These are phyloP conservation scores for Sporormia fimetaria DNA, from an alignment of 495 filamentous ascomycete genomes.

Conservation along the genomic window DNA sequence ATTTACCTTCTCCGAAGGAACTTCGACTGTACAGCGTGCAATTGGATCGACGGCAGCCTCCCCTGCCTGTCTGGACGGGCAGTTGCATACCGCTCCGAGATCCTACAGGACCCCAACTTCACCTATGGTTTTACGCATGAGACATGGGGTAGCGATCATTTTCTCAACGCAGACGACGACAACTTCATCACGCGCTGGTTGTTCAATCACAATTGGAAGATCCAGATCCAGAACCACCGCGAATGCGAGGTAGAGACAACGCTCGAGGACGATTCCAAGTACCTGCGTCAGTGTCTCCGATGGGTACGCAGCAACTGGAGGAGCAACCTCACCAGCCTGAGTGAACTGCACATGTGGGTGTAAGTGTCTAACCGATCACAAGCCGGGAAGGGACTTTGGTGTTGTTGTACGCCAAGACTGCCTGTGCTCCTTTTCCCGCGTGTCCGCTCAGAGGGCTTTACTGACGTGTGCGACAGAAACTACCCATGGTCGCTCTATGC, in stretches of 20 bases:
- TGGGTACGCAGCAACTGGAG: constrained; percentile 58
- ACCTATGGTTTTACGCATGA: constrained; percentile 50
- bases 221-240: constrained; percentile 49
- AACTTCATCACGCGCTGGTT: constrained; percentile 58
- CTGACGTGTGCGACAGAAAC: constrained; percentile 25
- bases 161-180: constrained; percentile 56
- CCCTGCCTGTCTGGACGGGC: constrained; percentile 83
- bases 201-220: constrained; percentile 45
- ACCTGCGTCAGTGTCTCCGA: constrained; percentile 46
- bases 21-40: constrained; percentile 81
- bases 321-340: constrained; percentile 47
- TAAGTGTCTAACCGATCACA: constrained; percentile 28
- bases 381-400: not conserved
- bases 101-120: constrained; percentile 67
- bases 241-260: constrained; percentile 50
- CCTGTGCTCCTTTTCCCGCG: constrained; percentile 4
- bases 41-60: constrained; percentile 72
- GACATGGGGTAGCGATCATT: constrained; percentile 40
- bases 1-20: constrained; percentile 75
- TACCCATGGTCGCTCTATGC: constrained; percentile 55
- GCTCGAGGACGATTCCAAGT: constrained; percentile 45
- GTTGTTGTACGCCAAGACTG: constrained; percentile 19
- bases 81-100: constrained; percentile 68
- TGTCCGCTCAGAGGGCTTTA: not conserved
- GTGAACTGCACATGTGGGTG: constrained; percentile 41